Conservation (phyloP, 2,329 filamentous ascomycete species). For the Harringtonia aguacate region DNA sequence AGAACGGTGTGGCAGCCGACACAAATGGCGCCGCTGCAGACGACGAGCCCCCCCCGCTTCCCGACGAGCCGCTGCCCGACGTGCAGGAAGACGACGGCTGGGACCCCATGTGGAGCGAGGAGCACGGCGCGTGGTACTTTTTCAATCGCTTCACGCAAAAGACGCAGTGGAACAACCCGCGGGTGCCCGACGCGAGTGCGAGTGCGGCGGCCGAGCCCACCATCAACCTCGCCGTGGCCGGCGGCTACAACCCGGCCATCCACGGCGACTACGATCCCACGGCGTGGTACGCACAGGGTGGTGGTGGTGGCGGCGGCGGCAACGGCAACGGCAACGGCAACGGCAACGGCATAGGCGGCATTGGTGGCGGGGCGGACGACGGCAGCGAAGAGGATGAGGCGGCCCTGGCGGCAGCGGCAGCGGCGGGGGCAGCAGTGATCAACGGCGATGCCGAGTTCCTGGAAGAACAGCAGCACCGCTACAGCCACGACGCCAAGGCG, state of each 20-base stretch:
- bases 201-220: conserved; percentile 18
- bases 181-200: conserved; percentile 39
- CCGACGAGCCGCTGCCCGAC: conserved; percentile 26
- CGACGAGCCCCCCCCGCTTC: conserved; percentile 23
- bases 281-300: conserved; percentile 73
- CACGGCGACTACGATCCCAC: conserved; percentile 95
- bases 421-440: conserved; percentile 25
- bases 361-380: conserved; percentile 15
- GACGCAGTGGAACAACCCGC: conserved; percentile 78
- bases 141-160: conserved; percentile 66
- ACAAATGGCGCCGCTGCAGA: background rate
- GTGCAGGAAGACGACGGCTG: conserved; percentile 60
- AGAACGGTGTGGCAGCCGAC: background rate
- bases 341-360: conserved; percentile 26
- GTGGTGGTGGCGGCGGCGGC: conserved; percentile 6
- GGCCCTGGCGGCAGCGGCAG: conserved; percentile 19
- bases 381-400: conserved; percentile 11
- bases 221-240: conserved; percentile 17
- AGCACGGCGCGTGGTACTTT: conserved; percentile 64
- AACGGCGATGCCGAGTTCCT: conserved; percentile 61
- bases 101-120: conserved; percentile 66
- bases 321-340: conserved; percentile 17
- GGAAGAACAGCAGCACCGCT: conserved; percentile 55
- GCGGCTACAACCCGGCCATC: conserved; percentile 90
- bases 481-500: conserved; percentile 81